These are phyloP conservation scores for Aspergillus panamensis DNA, from an alignment of 495 filamentous ascomycete species.

Conservation along the genomic window DNA sequence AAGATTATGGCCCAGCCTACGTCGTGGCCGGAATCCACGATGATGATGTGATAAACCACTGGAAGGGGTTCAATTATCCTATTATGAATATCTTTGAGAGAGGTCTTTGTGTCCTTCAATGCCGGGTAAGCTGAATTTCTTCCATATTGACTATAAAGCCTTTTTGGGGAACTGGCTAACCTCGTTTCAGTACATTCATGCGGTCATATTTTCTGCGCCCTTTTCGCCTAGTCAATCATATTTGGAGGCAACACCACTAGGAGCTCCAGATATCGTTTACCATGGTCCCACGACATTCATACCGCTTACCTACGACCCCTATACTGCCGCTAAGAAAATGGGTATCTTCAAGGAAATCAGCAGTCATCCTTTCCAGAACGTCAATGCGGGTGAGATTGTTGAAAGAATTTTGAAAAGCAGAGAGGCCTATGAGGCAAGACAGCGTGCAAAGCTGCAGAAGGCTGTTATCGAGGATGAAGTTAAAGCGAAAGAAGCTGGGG, in stretches of 20 bases:
- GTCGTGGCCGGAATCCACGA: conserved; percentile 91
- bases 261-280: conserved; percentile 78
- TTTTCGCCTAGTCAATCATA: conserved; percentile 76
- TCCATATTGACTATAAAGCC: neutral
- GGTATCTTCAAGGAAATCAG: conserved; percentile 73
- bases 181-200: conserved; percentile 68
- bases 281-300: conserved; percentile 94
- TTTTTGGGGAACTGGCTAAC: conserved; percentile 25
- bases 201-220: conserved; percentile 83
- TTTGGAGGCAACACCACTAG: conserved; percentile 68
- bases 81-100: conserved; percentile 99
- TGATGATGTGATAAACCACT: conserved; percentile 87
- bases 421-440: conserved; percentile 82
- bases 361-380: conserved; percentile 71
- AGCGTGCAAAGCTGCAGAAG: conserved; percentile 84
- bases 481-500: conserved; percentile 34
- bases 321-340: conserved; percentile 70
- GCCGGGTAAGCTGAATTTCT: conserved; percentile 58
- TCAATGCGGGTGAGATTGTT: conserved; percentile 93
- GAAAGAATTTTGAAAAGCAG: conserved; percentile 80
- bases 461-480: conserved; percentile 60
- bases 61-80: conserved; percentile 96
- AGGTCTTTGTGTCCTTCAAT: conserved; percentile 91
- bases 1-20: conserved; percentile 76
- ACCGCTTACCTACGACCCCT: conserved; percentile 81